Evolutionary conservation across 768 basidiomycete species (phyloP), one percentile per base, ranked within the genome.

Genomic region (Daedaleopsis nitida): DNA sequence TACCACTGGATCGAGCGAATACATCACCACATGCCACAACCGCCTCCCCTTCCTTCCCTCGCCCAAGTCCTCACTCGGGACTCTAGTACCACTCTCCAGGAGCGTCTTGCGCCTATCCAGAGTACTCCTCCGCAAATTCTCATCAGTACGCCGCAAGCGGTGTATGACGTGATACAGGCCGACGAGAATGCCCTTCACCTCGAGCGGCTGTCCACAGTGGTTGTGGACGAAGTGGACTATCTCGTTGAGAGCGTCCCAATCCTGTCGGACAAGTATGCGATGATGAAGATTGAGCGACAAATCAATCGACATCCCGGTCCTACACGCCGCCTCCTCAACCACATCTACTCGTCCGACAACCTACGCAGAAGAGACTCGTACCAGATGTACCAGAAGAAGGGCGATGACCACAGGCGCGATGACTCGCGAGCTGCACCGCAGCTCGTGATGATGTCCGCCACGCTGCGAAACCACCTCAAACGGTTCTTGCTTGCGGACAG

Each of bases 201-300:
- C 51, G 66, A 71, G 7, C 73, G 72, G 52, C 73, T 89, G 54
- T 81, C 81, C 14, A 82, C 80, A 1, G 79, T 92, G 50, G 85
- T 86, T 38, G 84, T 92, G 57, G 91, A 92, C 64, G 91, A 92
- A 70, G 86, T 84, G 50, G 91, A 92, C 68, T 88, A 86, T 70
- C 75, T 92, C 43, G 76, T 93, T 56, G 83, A 82, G 60, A 82
- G 79, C 2, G 73, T 80, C 6, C 81, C 86, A 19, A 78, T 75
- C 59, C 72, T 73, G 5, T 24, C 34, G 71, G 47, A 76, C 64
- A 67, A 79, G 69, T 69, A 76, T 35, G 78, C 73, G 53, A 70
- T 66, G 53, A 70, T 72, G 59, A 80, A 78, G 67, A 72, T 69
- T 44, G 71, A 73, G 63, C 79, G 77, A 66, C 75, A 75, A 34